These are phyloP conservation scores for Phytopythium vexans DNA, from an alignment of 352 stramenopile genomes.

Conservation along the genomic window DNA sequence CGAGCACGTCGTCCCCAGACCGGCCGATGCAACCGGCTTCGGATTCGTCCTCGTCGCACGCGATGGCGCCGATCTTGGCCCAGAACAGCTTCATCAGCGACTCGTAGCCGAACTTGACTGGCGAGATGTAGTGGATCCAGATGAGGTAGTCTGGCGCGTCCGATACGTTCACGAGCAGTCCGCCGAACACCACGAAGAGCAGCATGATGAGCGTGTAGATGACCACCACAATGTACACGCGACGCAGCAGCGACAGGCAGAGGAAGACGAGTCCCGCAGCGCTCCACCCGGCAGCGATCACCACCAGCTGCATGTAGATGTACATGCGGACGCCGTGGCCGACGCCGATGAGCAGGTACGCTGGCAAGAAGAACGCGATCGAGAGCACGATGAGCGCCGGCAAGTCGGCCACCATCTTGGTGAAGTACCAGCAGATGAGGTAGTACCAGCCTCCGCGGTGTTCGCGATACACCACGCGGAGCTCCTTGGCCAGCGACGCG, in stretches of 20 bases:
- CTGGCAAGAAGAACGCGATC: conserved; percentile 33
- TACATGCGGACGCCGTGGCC: conserved; percentile 38
- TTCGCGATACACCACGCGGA: conserved; percentile 25
- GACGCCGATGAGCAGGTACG: conserved; percentile 43
- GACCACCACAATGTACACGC: conserved; percentile 22
- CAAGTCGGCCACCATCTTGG: conserved; percentile 34
- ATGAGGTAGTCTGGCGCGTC: conserved; percentile 48
- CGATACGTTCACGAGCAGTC: conserved; percentile 39
- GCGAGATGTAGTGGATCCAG: conserved; percentile 61
- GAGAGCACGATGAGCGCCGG: conserved; percentile 34
- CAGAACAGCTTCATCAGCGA: conserved; percentile 42
- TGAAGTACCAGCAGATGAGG: conserved; percentile 29
- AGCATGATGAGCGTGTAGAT: conserved; percentile 27
- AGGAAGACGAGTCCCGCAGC: conserved; percentile 27
- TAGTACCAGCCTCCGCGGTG: conserved; percentile 22
- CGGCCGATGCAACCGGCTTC: conserved; percentile 31
- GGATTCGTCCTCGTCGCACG: conserved; percentile 11
- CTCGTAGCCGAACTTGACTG: conserved; percentile 38
- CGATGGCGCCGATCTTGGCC: conserved; percentile 19
- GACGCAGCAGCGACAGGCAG: conserved; percentile 30
- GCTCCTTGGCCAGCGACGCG: conserved; percentile 23
- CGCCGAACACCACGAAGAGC: conserved; percentile 43
- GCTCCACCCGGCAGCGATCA: conserved; percentile 33
- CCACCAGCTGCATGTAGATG: conserved; percentile 44
- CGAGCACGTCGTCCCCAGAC: conserved; percentile 41